Base-by-base conservation (phyloP, 2,329 filamentous ascomycete species). In the Ophiocordyceps robertsii region DNA sequence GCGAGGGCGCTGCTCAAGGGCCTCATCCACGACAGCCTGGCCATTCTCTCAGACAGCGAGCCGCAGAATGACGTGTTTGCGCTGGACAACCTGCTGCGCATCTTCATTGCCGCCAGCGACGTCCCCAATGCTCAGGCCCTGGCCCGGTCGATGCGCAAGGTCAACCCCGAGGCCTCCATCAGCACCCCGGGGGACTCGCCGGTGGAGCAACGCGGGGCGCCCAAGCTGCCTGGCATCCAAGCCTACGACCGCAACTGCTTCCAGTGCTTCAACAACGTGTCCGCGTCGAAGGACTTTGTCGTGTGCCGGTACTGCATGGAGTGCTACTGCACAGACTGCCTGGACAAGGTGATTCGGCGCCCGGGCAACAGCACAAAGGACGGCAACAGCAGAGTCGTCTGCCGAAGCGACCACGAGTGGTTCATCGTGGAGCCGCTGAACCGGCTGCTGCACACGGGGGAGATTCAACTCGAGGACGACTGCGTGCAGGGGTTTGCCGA, bases 21-120 rank as follows among this genome's bases (percentile, higher is more conserved):
- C 1, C 54, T 66, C 19, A 55, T 67, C 13, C 48, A 55, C 13
- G 63, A 65, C 21, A 64, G 59, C 35, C 52, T 66, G 12, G 55
- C 56, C 2, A 60, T 66, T 6, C 46, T 67, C 1, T 59, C 61
- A 0, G 64, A 67, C 29, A 58, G 62, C 9, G 64, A 67, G 44
- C 61, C 60, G 3, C 54, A 59, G 14, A 67, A 67, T 38, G 64
- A 67, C 44, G 57, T 60, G 29, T 66, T 60, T 30, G 63, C 63
- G 6, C 53, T 67, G 2, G 62, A 65, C 43, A 67, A 67, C 40
- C 56, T 67, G 12, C 54, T 64, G 1, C 58, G 58, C 1, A 57
- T 61, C 2, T 56, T 67, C 40, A 56, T 65, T 35, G 64, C 64
- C 0, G 57, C 60, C 7, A 53, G 57, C 17, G 63, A 67, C 39